Evolutionary conservation across 208 protist species (phyloP), one percentile per base, ranked within the genome.

Genomic region (Hexamita inflata): DNA sequence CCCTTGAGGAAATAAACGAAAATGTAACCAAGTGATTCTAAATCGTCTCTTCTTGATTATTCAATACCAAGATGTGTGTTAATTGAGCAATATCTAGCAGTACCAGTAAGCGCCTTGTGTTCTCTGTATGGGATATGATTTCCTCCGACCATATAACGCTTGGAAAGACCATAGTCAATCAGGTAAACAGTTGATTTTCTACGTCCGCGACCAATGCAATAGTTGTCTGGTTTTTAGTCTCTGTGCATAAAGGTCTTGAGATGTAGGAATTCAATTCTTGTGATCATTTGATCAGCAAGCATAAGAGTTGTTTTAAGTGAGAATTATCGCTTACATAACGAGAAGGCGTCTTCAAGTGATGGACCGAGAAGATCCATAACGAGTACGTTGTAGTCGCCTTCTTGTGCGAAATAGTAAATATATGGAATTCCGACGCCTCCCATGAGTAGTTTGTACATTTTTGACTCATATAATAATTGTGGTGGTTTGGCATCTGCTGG

Each of bases 61-160:
- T 93, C 94, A 57, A 96, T 94, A 64, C 96, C 96, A 41, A 96
- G 81, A 85, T 99, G 96, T 19, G 95, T 97, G 88, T 98, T 98
- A 77, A 98, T 94, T 59, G 86, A 92, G 59, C 94, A 96, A 86
- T 99, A 99, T 45, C 96, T 87, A 19, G 95, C 95, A 32, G 96
- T 99, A 49, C 96, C 97, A 24, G 95, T 98, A 7, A 99, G 85
- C 65, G 88, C 93, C 86, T 99, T 98, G 78, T 96, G 89, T 77
- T 98, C 94, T 68, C 91, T 88, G 83, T 98, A 99, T 0, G 94
- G 90, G 64, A 99, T 99, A 86, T 99, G 97, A 32, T 94, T 96
- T 73, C 90, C 89, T 24, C 92, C 88, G 81, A 99, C 94, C 61
- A 93, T 85, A 82, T 96, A 99, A 77, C 90, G 92, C 86, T 99